Percentiles rank a stretch among this genome's conserved stretches.
Conservation (phyloP, 495 filamentous ascomycete species). For the Bacidia gigantensis region DNA sequence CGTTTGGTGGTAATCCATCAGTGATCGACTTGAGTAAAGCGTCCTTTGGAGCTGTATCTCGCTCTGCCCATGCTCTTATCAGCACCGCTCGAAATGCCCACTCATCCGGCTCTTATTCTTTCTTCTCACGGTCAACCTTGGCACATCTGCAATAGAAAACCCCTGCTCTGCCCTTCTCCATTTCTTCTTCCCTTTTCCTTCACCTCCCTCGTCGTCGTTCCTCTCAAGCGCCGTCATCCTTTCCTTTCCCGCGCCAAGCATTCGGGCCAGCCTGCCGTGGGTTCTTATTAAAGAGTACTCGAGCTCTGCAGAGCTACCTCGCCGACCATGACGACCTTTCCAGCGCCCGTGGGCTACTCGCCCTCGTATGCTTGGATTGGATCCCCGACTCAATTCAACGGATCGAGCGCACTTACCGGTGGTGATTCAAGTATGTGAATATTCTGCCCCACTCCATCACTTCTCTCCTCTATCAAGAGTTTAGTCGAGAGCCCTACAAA, state of each 20-base stretch:
- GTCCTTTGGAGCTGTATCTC: neutral
- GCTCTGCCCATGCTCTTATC: neutral
- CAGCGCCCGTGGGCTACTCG: slow-evolving; percentile 15
- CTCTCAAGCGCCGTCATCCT: neutral
- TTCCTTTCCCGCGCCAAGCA: neutral
- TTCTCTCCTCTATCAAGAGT: neutral
- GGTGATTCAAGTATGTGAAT: slow-evolving; percentile 66
- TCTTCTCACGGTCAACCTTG: neutral
- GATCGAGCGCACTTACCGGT: slow-evolving; percentile 55
- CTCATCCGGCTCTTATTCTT: neutral
- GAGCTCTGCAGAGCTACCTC: no score
- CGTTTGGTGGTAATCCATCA: neutral
- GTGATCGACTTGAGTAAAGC: neutral
- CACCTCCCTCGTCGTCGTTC: neutral
- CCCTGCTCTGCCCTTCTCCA: neutral
- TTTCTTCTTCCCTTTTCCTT: neutral
- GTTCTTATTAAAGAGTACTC: neutral
- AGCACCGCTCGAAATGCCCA: neutral
- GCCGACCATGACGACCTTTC: slow-evolving; percentile 16
- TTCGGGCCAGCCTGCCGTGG: neutral
- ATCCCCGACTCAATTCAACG: slow-evolving; percentile 58
- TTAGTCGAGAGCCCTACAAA: no score
- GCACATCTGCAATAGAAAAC: neutral
- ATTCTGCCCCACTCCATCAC: neutral
- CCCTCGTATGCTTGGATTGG: slow-evolving; percentile 63